phyloP scores from a whole-genome alignment of 1,284 basidiomycete species.

The Puccinia horiana region DNA sequence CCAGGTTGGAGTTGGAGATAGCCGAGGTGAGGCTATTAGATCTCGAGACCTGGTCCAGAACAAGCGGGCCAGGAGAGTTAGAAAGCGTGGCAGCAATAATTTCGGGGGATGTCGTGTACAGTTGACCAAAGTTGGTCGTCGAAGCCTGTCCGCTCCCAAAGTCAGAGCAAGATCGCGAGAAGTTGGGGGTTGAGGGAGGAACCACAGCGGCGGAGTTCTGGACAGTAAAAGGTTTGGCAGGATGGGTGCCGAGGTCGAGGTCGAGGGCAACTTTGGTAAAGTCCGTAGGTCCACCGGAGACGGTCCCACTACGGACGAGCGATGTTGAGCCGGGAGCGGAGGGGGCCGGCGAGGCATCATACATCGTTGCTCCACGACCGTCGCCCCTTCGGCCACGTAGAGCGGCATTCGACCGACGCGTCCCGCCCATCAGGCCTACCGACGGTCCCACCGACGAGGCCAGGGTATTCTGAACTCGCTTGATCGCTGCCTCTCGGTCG shows the following conservation, averaged over 20 bases:
- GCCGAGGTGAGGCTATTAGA: conserved; percentile 21
- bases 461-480: conserved; percentile 33
- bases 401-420: conserved; percentile 33
- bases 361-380: conserved; percentile 35
- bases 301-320: not conserved
- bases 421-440: not conserved
- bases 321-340: not conserved
- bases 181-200: not conserved
- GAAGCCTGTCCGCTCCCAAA: not conserved
- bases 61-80: not conserved
- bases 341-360: conserved; percentile 13
- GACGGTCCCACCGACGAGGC: not conserved
- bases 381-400: conserved; percentile 31
- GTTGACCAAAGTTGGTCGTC: not conserved
- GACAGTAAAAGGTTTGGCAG: not conserved
- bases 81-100: not conserved
- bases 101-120: not conserved
- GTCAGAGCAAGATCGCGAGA: not conserved
- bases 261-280: not conserved
- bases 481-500: conserved; percentile 30
- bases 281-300: not conserved
- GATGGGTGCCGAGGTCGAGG: not conserved
- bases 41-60: not conserved
- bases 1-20: not conserved
- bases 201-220: not conserved